Evolutionary conservation across 805 yeast genomes (phyloP).

Genomic region (Myxozyma neglecta): DNA sequence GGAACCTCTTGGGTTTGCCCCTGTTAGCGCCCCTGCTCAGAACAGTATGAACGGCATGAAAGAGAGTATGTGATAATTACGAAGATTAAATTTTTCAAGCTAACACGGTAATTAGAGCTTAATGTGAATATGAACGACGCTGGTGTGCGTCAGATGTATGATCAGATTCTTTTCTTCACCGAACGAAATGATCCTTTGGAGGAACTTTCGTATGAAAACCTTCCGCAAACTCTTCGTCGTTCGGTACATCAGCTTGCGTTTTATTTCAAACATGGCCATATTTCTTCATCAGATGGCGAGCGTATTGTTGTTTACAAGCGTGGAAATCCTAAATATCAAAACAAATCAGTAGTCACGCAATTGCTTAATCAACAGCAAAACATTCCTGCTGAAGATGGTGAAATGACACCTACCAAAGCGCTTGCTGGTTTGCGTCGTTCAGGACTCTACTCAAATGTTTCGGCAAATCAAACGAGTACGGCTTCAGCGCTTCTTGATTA

Average conservation of each 20-base stretch:
- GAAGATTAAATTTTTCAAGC: neutral
- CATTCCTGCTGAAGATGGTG: neutral
- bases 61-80: slow-evolving; percentile 3
- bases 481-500: slow-evolving; percentile 21
- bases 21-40: slow-evolving; percentile 15
- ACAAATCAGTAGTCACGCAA: slow-evolving; percentile 2
- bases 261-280: slow-evolving; percentile 13
- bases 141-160: slow-evolving; percentile 15
- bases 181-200: slow-evolving; percentile 20
- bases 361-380: slow-evolving; percentile 3
- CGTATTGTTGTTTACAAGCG: slow-evolving; percentile 14
- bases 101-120: neutral
- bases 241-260: slow-evolving; percentile 12
- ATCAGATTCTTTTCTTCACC: slow-evolving; percentile 15
- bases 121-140: slow-evolving; percentile 24
- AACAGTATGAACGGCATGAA: slow-evolving; percentile 14
- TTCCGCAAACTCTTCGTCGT: slow-evolving; percentile 16
- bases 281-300: slow-evolving; percentile 15
- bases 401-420: neutral
- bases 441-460: slow-evolving; percentile 11
- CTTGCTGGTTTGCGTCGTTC: slow-evolving; percentile 4
- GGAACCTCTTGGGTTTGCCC: slow-evolving; percentile 10
- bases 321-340: slow-evolving; percentile 16
- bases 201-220: slow-evolving; percentile 14
- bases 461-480: slow-evolving; percentile 8